Conservation (phyloP, 1,139 yeast genomes). For the Zygosaccharomyces sapae region DNA sequence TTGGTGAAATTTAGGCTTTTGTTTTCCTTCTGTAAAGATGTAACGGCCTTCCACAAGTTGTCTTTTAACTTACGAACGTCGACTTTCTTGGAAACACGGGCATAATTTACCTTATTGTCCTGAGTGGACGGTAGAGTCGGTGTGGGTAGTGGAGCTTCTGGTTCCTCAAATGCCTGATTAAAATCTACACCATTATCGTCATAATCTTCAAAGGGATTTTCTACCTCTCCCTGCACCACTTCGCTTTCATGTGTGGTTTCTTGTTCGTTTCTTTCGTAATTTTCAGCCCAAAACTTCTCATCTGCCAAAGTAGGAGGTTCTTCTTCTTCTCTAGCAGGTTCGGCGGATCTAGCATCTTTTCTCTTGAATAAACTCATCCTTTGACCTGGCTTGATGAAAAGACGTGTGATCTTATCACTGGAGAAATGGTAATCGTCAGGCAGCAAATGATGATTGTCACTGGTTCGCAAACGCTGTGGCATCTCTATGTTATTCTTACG, state of each 20-base stretch:
- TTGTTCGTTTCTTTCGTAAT: slow-evolving; percentile 48
- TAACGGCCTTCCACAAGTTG: slow-evolving; percentile 69
- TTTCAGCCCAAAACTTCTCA: slow-evolving; percentile 71
- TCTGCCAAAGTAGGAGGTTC: slow-evolving; percentile 43
- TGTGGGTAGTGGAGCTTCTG: slow-evolving; percentile 29
- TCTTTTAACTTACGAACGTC: slow-evolving; percentile 77
- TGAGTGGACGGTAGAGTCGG: slow-evolving; percentile 1
- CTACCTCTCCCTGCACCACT: slow-evolving; percentile 27
- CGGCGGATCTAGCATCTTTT: slow-evolving; percentile 7
- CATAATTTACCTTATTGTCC: slow-evolving; percentile 61
- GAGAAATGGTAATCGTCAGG: slow-evolving; percentile 77
- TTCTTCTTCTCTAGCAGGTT: slow-evolving; percentile 8
- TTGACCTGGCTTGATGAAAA: slow-evolving; percentile 64
- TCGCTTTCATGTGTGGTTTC: slow-evolving; percentile 36
- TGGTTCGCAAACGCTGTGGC: slow-evolving; percentile 43
- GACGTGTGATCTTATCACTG: slow-evolving; percentile 60
- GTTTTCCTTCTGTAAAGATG: slow-evolving; percentile 18
- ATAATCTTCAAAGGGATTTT: slow-evolving; percentile 29
- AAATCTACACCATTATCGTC: slow-evolving; percentile 41
- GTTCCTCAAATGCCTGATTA: slow-evolving; percentile 42
- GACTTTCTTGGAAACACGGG: slow-evolving; percentile 79
- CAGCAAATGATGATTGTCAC: slow-evolving; percentile 46
- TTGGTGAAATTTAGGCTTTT: slow-evolving; percentile 34
- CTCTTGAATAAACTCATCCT: slow-evolving; percentile 36
- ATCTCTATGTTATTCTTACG: slow-evolving; percentile 39